Percentiles rank a stretch among this genome's conserved stretches.
These are phyloP conservation scores for Inga leiocalycina DNA, from an alignment of 306 rosid genomes.

Conservation along the genomic window DNA sequence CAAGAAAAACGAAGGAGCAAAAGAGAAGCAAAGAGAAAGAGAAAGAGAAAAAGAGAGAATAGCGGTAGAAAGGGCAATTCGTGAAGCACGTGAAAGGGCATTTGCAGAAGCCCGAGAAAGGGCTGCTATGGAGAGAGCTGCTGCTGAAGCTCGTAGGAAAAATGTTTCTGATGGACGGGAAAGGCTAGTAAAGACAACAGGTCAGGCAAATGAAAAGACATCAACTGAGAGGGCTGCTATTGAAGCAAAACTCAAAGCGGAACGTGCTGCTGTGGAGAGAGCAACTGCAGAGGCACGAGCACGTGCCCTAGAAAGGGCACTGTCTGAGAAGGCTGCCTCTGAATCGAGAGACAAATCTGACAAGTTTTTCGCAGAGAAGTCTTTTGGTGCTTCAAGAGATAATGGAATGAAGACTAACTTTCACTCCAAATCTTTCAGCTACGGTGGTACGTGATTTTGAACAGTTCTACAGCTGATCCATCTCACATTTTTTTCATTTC, in stretches of 20 bases:
- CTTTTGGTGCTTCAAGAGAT: conserved; percentile 48
- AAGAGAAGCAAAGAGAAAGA: conserved; percentile 65
- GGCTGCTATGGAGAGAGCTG: conserved; percentile 68
- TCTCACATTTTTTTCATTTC: background rate
- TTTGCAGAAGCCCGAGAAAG: conserved; percentile 84
- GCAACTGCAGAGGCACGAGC: conserved; percentile 84
- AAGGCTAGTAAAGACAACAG: conserved; percentile 55
- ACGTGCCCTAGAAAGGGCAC: conserved; percentile 86
- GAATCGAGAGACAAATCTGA: conserved; percentile 70
- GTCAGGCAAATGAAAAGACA: conserved; percentile 56
- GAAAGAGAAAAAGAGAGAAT: conserved; percentile 52
- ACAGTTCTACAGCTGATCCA: conserved; percentile 18
- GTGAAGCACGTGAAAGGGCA: conserved; percentile 95
- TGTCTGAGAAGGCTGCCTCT: conserved; percentile 70
- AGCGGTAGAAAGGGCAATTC: conserved; percentile 84
- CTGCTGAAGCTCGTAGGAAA: conserved; percentile 71
- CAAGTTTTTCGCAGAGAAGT: conserved; percentile 48
- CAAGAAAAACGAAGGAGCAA: conserved; percentile 64
- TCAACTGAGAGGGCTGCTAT: conserved; percentile 67
- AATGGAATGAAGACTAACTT: conserved; percentile 48
- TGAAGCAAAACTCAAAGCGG: conserved; percentile 83
- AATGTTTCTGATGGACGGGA: conserved; percentile 64
- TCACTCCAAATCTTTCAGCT: conserved; percentile 62
- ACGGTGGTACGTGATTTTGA: conserved; percentile 58
- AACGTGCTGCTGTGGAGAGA: conserved; percentile 96